phyloP scores from a whole-genome alignment of 768 basidiomycete species.

The Thelephora ganbajun region DNA sequence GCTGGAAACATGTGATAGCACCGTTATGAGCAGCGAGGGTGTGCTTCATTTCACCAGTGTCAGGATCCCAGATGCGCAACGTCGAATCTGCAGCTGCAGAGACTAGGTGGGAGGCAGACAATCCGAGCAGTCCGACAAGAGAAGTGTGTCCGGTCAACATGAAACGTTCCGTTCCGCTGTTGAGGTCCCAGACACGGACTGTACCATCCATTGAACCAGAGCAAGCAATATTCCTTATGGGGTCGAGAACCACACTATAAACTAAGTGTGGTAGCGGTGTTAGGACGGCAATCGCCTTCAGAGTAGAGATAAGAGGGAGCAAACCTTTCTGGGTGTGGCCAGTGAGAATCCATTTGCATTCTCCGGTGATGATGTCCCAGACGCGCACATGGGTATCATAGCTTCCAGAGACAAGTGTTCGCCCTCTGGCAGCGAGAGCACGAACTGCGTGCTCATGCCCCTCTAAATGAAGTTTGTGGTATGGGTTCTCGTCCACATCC shows the following conservation, averaged over 20 bases:
- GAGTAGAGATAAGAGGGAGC: slow-evolving; percentile 1
- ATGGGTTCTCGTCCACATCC: slow-evolving; percentile 74
- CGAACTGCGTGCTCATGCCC: slow-evolving; percentile 90
- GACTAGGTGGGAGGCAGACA: slow-evolving; percentile 83
- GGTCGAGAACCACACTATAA: slow-evolving; percentile 89
- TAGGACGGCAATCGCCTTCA: slow-evolving; percentile 1
- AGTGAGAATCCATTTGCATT: slow-evolving; percentile 63
- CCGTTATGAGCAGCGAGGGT: slow-evolving; percentile 85
- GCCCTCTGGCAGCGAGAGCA: slow-evolving; percentile 81
- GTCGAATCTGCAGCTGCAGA: slow-evolving; percentile 96
- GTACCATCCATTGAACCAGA: slow-evolving; percentile 98
- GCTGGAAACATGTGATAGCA: slow-evolving; percentile 99
- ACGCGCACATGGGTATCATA: slow-evolving; percentile 93
- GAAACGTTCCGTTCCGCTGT: slow-evolving; percentile 66
- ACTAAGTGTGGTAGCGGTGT: slow-evolving; percentile 32
- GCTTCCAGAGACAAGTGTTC: slow-evolving; percentile 86
- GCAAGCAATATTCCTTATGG: slow-evolving; percentile 75
- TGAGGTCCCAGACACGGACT: slow-evolving; percentile 87
- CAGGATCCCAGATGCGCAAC: slow-evolving; percentile 87
- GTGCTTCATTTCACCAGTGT: slow-evolving; percentile 65
- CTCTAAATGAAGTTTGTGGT: slow-evolving; percentile 69
- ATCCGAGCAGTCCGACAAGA: slow-evolving; percentile 83
- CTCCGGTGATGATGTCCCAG: slow-evolving; percentile 84
- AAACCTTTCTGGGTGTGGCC: slow-evolving; percentile 90
- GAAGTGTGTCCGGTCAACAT: slow-evolving; percentile 86